Evolutionary conservation across 1,284 basidiomycete genomes (phyloP).

Genomic region (Apiotrichum akiyoshidainum): DNA sequence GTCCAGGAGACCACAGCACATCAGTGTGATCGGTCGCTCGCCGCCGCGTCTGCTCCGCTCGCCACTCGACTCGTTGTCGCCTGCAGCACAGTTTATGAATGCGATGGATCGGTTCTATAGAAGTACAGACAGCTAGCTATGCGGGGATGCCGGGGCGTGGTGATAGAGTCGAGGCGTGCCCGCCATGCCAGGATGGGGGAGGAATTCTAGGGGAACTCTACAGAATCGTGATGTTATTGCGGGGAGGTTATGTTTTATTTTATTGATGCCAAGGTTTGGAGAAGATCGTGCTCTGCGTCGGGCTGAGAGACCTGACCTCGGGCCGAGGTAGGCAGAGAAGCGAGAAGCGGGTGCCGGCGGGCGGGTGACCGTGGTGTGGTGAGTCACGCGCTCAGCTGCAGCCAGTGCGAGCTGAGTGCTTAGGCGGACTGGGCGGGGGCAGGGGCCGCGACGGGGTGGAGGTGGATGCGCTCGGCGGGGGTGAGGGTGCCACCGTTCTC

Average conservation of each 20-base stretch:
- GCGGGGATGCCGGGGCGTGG: not conserved
- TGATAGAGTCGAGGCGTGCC: slow-evolving; percentile 1
- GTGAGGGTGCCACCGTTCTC: slow-evolving; percentile 19
- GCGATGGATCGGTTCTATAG: slow-evolving; percentile 5
- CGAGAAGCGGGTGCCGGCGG: not conserved
- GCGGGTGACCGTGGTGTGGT: not conserved
- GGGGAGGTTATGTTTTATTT: not conserved
- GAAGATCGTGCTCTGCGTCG: not conserved
- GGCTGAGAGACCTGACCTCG: not conserved
- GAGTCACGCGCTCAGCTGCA: not conserved
- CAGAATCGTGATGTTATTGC: not conserved
- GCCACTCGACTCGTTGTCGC: too few species aligned
- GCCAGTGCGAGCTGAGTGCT: not conserved
- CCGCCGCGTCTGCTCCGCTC: too few species aligned
- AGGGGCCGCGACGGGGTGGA: slow-evolving; percentile 5
- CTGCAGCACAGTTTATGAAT: not conserved
- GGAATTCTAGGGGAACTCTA: slow-evolving; percentile 1
- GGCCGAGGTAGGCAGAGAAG: not conserved
- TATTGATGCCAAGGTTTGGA: not conserved
- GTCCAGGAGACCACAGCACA: too few species aligned
- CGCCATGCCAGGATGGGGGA: not conserved
- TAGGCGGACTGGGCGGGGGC: not conserved
- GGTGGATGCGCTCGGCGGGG: slow-evolving; percentile 17
- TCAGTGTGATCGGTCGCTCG: too few species aligned
- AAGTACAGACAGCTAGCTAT: slow-evolving; percentile 6